Percentiles rank a stretch among this genome's conserved stretches.
Conservation (phyloP, 2,329 filamentous ascomycete species). For the Lasiodiplodia theobromae region DNA sequence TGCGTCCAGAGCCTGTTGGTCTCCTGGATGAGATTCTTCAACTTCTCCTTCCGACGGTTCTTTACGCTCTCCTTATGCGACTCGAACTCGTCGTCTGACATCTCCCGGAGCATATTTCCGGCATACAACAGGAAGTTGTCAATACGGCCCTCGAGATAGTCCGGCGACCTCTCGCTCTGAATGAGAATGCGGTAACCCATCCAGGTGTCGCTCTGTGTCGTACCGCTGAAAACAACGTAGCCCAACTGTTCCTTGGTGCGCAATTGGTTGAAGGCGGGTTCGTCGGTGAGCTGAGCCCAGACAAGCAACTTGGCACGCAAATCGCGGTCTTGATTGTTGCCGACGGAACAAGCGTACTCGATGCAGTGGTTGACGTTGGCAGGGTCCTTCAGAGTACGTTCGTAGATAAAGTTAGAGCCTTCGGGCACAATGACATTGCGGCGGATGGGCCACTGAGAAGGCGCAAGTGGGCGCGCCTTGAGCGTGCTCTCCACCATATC, state of each 20-base stretch:
- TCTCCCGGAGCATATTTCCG: slow-evolving; percentile 70
- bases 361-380: slow-evolving; percentile 75
- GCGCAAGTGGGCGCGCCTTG: slow-evolving; percentile 75
- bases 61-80: slow-evolving; percentile 89
- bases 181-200: slow-evolving; percentile 85
- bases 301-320: slow-evolving; percentile 80
- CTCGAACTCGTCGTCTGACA: slow-evolving; percentile 86
- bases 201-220: slow-evolving; percentile 76
- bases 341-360: slow-evolving; percentile 55
- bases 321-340: slow-evolving; percentile 63
- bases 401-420: slow-evolving; percentile 84
- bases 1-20: slow-evolving; percentile 83
- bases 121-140: slow-evolving; percentile 81
- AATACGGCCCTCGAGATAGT: slow-evolving; percentile 86
- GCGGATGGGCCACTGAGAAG: slow-evolving; percentile 78
- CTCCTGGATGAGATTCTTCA: slow-evolving; percentile 91
- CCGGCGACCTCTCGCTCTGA: slow-evolving; percentile 85
- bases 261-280: slow-evolving; percentile 92
- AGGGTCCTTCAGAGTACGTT: slow-evolving; percentile 80
- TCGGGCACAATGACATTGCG: slow-evolving; percentile 79
- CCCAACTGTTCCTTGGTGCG: slow-evolving; percentile 97
- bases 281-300: slow-evolving; percentile 87
- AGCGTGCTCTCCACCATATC: slow-evolving; percentile 81
- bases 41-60: slow-evolving; percentile 84
- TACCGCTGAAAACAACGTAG: slow-evolving; percentile 91